phyloP scores from a whole-genome alignment of 2,329 filamentous ascomycete species.

The Calycina herbarum region DNA sequence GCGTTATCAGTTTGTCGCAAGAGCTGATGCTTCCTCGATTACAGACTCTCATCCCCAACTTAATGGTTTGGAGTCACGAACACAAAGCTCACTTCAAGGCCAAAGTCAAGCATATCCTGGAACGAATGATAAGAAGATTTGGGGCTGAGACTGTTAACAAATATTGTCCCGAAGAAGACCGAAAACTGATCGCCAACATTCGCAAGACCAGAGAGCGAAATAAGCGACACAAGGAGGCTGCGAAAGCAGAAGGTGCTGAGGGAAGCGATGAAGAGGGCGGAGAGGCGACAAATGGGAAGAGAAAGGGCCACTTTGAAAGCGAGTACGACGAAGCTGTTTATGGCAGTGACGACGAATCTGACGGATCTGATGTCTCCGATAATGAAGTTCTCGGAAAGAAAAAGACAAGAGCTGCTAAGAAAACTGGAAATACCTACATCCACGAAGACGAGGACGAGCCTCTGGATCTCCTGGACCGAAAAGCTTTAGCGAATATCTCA shows the following conservation, averaged over 20 bases:
- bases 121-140: constrained; percentile 90
- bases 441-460: constrained; percentile 94
- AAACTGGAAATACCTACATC: constrained; percentile 76
- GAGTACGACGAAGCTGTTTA: constrained; percentile 97
- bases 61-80: constrained; percentile 96
- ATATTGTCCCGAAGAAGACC: constrained; percentile 80
- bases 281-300: constrained; percentile 46
- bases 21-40: constrained; percentile 79
- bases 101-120: constrained; percentile 97
- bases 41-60: constrained; percentile 75
- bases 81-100: constrained; percentile 96
- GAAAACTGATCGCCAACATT: constrained; percentile 90
- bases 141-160: constrained; percentile 78
- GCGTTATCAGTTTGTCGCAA: constrained; percentile 79
- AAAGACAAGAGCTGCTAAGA: constrained; percentile 49
- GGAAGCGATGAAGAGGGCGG: constrained; percentile 56
- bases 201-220: constrained; percentile 89
- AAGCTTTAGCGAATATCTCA: constrained; percentile 88
- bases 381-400: constrained; percentile 52
- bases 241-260: constrained; percentile 55
- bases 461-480: constrained; percentile 86
- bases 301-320: constrained; percentile 74
- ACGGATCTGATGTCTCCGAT: constrained; percentile 63
- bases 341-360: constrained; percentile 51
- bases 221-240: constrained; percentile 82